Evolutionary conservation across 129 eudicot species (phyloP).

Genomic region (Artemisia argyi): DNA sequence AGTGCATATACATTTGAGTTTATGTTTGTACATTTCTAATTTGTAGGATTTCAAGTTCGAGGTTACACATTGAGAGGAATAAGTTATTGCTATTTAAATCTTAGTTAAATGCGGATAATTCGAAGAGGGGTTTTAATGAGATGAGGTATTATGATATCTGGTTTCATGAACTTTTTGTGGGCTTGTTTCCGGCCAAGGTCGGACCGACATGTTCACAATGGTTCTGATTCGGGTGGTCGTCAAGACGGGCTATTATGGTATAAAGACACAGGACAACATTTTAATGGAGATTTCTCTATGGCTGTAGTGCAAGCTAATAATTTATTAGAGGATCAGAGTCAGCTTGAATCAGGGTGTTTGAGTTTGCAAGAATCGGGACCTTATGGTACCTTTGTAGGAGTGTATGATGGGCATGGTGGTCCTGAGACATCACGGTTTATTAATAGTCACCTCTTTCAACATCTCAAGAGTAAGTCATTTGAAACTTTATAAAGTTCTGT

Average conservation of each 20-base stretch:
- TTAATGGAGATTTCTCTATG: conserved; percentile 92
- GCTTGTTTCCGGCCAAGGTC: conserved; percentile 91
- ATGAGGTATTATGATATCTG: conserved; percentile 84
- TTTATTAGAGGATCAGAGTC: conserved; percentile 94
- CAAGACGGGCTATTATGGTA: conserved; percentile 90
- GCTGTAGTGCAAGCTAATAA: conserved; percentile 98
- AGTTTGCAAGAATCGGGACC: conserved; percentile 84
- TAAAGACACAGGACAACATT: conserved; percentile 88
- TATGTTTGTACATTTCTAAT: background rate
- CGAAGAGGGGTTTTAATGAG: conserved; percentile 63
- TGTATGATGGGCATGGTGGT: conserved; percentile 98
- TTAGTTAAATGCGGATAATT: conserved; percentile 50
- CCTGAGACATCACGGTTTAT: conserved; percentile 89
- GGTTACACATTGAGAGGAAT: background rate
- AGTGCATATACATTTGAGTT: conserved; percentile 7
- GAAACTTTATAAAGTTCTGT: background rate
- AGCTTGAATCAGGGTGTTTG: conserved; percentile 88
- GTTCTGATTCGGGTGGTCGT: conserved; percentile 76
- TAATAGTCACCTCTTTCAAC: conserved; percentile 76
- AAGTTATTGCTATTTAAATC: conserved; percentile 8
- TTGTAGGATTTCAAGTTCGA: conserved; percentile 13
- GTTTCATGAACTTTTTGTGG: conserved; percentile 86
- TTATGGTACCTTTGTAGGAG: conserved; percentile 86
- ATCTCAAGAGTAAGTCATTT: conserved; percentile 83
- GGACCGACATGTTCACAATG: conserved; percentile 54